Percentiles rank a stretch among this genome's conserved stretches.
Evolutionary conservation across 805 yeast genomes (phyloP).

Genomic region (Yarrowia porcina): DNA sequence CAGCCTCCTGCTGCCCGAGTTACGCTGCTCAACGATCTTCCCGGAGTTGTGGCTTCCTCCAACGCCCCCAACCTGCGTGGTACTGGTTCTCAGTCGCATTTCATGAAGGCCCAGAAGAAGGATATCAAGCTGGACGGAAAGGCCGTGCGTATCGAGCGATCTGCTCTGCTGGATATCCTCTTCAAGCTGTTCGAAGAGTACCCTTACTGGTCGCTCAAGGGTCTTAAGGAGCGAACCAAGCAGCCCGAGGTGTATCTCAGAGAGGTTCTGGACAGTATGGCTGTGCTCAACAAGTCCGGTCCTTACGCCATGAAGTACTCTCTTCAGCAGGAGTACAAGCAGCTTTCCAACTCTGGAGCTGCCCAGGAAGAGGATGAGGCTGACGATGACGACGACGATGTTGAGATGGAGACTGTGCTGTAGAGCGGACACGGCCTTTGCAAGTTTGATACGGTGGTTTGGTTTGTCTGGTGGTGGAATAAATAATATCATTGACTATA

Average conservation of each 20-base stretch:
- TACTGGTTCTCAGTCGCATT: conserved; percentile 60
- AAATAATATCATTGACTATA: conserved; percentile 1
- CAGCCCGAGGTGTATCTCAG: conserved; percentile 90
- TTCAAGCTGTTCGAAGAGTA: conserved; percentile 90
- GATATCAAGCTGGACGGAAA: conserved; percentile 60
- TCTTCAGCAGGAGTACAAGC: conserved; percentile 84
- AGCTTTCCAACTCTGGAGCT: conserved; percentile 34
- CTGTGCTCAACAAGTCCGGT: conserved; percentile 85
- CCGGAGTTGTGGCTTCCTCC: conserved; percentile 83
- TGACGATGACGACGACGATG: conserved; percentile 26
- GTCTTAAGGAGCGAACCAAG: conserved; percentile 85
- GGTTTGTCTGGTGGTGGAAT: neutral
- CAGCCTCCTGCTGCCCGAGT: conserved; percentile 52
- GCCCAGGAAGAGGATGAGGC: conserved; percentile 28
- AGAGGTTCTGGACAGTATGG: conserved; percentile 86
- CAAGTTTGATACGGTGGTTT: neutral
- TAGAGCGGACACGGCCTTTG: neutral
- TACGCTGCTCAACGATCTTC: conserved; percentile 70
- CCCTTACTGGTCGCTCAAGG: conserved; percentile 95
- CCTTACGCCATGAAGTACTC: conserved; percentile 93
- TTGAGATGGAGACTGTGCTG: conserved; percentile 26
- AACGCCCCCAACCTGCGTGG: conserved; percentile 74
- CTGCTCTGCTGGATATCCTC: conserved; percentile 80
- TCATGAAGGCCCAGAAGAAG: conserved; percentile 47
- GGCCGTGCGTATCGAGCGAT: conserved; percentile 91